A percentile compares a stretch with the other conserved stretches of the same genome.
These are phyloP conservation scores for Dendrostoma leiphaemia DNA, from an alignment of 2,329 filamentous ascomycete genomes.

Conservation along the genomic window DNA sequence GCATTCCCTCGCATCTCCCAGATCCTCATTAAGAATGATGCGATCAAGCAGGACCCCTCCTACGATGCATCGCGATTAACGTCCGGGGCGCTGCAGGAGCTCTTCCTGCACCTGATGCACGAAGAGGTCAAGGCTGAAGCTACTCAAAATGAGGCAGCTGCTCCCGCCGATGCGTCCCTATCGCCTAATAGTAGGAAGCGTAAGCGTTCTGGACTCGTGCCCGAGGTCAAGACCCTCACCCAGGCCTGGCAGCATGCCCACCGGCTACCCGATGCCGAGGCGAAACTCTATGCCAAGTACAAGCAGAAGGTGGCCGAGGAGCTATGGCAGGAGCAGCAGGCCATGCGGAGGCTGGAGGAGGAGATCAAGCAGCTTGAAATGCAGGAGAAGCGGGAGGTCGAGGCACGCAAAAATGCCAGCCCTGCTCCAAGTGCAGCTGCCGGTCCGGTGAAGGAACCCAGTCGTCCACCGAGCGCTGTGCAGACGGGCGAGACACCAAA, in stretches of 20 bases:
- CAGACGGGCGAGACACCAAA: conserved; percentile 1
- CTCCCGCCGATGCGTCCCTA: conserved; percentile 40
- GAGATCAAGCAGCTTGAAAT: conserved; percentile 70
- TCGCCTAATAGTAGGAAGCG: conserved; percentile 67
- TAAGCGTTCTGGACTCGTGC: conserved; percentile 65
- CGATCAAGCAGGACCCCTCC: conserved; percentile 66
- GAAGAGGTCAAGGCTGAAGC: conserved; percentile 54
- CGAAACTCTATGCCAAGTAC: conserved; percentile 74
- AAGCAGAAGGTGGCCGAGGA: conserved; percentile 65
- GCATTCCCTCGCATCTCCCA: conserved; percentile 41
- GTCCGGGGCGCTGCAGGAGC: conserved; percentile 73
- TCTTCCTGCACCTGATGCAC: conserved; percentile 74
- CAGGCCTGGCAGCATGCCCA: conserved; percentile 66
- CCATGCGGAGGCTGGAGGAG: conserved; percentile 59
- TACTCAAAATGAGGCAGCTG: conserved; percentile 31
- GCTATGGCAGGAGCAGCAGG: conserved; percentile 72
- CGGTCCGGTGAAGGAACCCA: neutral
- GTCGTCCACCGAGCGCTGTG: conserved; percentile 10
- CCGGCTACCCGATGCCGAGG: conserved; percentile 68
- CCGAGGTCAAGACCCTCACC: conserved; percentile 55
- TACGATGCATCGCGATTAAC: conserved; percentile 75
- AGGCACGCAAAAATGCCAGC: conserved; percentile 19
- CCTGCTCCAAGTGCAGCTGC: conserved; percentile 5
- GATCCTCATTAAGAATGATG: conserved; percentile 68
- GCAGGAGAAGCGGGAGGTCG: conserved; percentile 25